Conservation (phyloP, 352 stramenopile genomes). For the Phytophthora sansomeana region DNA sequence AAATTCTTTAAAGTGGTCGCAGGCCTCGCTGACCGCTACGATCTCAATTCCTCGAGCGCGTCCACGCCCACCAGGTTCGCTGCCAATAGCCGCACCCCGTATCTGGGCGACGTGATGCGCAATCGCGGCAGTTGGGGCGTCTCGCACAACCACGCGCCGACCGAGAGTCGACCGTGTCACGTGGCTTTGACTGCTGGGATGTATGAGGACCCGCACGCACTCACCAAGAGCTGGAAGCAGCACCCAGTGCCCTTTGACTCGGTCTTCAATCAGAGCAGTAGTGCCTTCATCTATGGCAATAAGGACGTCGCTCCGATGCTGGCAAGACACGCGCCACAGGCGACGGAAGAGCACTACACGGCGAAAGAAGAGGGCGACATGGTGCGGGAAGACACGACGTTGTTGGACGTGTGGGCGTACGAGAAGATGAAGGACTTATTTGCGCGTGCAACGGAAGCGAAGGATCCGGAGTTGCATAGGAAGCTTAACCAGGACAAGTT, state of each 20-base stretch:
- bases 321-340: slow-evolving; percentile 68
- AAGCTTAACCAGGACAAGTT: slow-evolving; percentile 60
- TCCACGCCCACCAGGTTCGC: neutral
- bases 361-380: slow-evolving; percentile 75
- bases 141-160: slow-evolving; percentile 87
- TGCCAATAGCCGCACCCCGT: slow-evolving; percentile 51
- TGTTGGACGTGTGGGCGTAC: slow-evolving; percentile 81
- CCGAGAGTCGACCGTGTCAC: slow-evolving; percentile 82
- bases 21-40: slow-evolving; percentile 20
- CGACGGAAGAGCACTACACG: slow-evolving; percentile 73
- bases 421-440: slow-evolving; percentile 63
- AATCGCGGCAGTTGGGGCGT: slow-evolving; percentile 77
- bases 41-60: slow-evolving; percentile 17
- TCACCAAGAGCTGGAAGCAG: slow-evolving; percentile 82
- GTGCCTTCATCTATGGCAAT: slow-evolving; percentile 79
- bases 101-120: slow-evolving; percentile 72
- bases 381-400: slow-evolving; percentile 63
- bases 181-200: slow-evolving; percentile 87
- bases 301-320: slow-evolving; percentile 88
- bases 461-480: slow-evolving; percentile 42
- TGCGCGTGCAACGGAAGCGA: slow-evolving; percentile 29
- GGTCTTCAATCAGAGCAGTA: slow-evolving; percentile 83
- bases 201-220: slow-evolving; percentile 88
- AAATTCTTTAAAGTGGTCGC: slow-evolving; percentile 78
- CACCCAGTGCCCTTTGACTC: slow-evolving; percentile 89